phyloP scores from a whole-genome alignment of 495 filamentous ascomycete species.

The Daldinia childiae region DNA sequence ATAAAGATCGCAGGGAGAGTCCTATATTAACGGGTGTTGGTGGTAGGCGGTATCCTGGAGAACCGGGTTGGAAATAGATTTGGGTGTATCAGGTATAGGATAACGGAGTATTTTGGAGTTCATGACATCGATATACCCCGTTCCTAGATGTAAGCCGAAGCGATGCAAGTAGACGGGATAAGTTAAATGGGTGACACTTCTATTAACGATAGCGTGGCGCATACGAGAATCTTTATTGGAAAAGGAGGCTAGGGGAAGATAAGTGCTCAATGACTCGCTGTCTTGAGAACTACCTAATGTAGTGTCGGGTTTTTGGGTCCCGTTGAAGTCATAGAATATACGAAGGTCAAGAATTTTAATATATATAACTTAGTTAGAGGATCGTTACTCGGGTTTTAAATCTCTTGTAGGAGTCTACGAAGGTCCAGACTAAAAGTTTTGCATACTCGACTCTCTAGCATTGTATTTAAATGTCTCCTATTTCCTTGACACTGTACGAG shows the following conservation, averaged over 20 bases:
- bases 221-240: background rate
- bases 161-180: background rate
- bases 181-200: background rate
- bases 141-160: background rate
- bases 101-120: slow-evolving; percentile 14
- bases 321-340: background rate
- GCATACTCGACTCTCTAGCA: too few relatives aligned
- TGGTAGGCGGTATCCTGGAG: slow-evolving; percentile 49
- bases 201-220: background rate
- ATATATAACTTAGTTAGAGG: background rate
- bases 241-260: background rate
- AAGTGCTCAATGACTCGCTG: background rate
- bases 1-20: slow-evolving; percentile 42
- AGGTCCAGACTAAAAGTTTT: too few relatives aligned
- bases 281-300: background rate
- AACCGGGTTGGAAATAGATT: slow-evolving; percentile 28
- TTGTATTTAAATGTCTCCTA: too few relatives aligned
- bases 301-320: background rate
- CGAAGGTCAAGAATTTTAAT: background rate
- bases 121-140: background rate
- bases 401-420: background rate
- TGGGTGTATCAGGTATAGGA: background rate
- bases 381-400: background rate
- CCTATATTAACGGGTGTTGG: slow-evolving; percentile 50
- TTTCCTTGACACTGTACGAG: too few relatives aligned